Evolutionary conservation across 768 basidiomycete genomes (phyloP).

Genomic region (Macrocybe gigantea): DNA sequence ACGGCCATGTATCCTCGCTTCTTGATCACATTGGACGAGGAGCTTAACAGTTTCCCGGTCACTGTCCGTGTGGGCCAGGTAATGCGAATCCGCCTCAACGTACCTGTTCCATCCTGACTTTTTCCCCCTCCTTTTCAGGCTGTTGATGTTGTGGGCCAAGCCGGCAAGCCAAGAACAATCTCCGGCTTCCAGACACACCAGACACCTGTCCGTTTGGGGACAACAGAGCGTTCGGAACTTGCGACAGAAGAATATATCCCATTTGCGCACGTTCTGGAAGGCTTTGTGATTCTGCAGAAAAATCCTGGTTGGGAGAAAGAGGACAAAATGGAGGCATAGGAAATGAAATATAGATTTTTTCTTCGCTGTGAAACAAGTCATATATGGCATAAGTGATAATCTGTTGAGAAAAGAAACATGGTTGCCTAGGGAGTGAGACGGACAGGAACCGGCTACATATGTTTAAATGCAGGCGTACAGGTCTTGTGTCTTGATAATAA

Average conservation of each 20-base stretch:
- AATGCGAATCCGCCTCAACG: slow-evolving; percentile 12
- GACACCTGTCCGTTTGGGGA: slow-evolving; percentile 92
- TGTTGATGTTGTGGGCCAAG: slow-evolving; percentile 95
- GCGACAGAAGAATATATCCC: slow-evolving; percentile 97
- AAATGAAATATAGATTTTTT: neutral
- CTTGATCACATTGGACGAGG: slow-evolving; percentile 94
- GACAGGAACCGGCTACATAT: no score
- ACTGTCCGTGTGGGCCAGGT: slow-evolving; percentile 94
- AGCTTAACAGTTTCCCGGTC: slow-evolving; percentile 78
- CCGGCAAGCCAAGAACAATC: slow-evolving; percentile 94
- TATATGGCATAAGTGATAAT: no score
- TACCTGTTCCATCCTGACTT: neutral
- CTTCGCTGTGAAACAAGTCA: neutral
- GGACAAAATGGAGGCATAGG: slow-evolving; percentile 76
- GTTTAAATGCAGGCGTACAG: no score
- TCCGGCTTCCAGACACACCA: slow-evolving; percentile 98
- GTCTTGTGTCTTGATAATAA: no score
- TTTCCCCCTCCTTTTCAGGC: slow-evolving; percentile 45
- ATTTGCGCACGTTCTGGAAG: slow-evolving; percentile 85
- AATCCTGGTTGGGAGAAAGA: slow-evolving; percentile 88
- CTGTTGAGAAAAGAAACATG: no score
- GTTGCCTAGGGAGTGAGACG: no score
- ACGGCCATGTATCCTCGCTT: slow-evolving; percentile 98
- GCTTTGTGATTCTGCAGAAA: slow-evolving; percentile 87
- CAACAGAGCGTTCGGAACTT: slow-evolving; percentile 90